A percentile compares a stretch with the other conserved stretches of the same genome.
phyloP scores from a whole-genome alignment of 2,329 filamentous ascomycete genomes.

The Capronia americana region DNA sequence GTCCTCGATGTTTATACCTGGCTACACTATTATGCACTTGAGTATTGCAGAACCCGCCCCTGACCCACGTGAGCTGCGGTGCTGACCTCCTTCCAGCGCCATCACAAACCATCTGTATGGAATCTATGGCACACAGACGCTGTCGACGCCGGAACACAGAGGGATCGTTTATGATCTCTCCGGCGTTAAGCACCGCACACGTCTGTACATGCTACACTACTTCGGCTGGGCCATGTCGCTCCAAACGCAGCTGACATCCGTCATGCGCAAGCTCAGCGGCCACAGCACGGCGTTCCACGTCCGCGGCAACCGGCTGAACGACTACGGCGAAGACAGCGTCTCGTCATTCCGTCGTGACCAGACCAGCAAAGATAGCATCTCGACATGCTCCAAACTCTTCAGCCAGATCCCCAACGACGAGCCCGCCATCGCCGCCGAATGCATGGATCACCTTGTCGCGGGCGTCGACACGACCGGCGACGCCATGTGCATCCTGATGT shows the following conservation, averaged over 20 bases:
- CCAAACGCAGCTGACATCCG: constrained; percentile 59
- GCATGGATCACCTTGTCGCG: constrained; percentile 73
- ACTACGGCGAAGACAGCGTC: constrained; percentile 65
- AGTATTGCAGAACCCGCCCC: constrained; percentile 54
- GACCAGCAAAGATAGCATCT: constrained; percentile 55
- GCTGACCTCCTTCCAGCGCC: constrained; percentile 12
- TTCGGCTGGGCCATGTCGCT: constrained; percentile 22
- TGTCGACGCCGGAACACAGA: constrained; percentile 20
- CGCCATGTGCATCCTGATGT: constrained; percentile 72
- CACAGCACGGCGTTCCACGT: constrained; percentile 53
- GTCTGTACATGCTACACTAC: constrained; percentile 28
- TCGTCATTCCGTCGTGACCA: constrained; percentile 65
- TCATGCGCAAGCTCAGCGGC: constrained; percentile 63
- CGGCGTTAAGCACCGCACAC: constrained; percentile 27
- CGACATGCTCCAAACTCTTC: constrained; percentile 56
- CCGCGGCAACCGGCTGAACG: constrained; percentile 54
- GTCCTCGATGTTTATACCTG: constrained; percentile 55
- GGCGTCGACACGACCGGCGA: constrained; percentile 77
- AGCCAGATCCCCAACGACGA: constrained; percentile 42
- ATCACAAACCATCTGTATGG: constrained; percentile 31
- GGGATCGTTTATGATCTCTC: constrained; percentile 28
- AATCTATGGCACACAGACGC: constrained; percentile 21
- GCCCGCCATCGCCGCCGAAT: constrained; percentile 66
- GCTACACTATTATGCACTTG: constrained; percentile 71
- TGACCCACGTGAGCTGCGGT: constrained; percentile 4